Evolutionary conservation across 73 alveolate genomes (phyloP).

Genomic region (Halteria grandinella): DNA sequence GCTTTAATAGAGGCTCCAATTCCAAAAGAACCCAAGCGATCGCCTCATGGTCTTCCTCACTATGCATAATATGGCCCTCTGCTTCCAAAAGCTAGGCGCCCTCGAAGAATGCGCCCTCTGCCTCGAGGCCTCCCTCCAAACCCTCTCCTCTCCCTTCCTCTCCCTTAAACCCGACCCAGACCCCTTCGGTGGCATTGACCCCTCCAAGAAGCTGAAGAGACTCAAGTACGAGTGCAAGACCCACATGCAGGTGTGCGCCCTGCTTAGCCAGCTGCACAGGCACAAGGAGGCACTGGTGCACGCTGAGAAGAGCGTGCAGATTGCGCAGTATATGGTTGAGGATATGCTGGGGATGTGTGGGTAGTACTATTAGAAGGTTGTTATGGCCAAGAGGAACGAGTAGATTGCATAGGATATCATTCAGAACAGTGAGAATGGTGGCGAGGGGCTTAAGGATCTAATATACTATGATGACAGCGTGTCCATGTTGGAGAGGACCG

Average conservation of each 20-base stretch:
- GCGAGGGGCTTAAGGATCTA: conserved; percentile 4
- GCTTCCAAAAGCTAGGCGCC: conserved; percentile 70
- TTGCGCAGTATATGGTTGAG: conserved; percentile 51
- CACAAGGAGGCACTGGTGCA: conserved; percentile 73
- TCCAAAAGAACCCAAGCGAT: conserved; percentile 49
- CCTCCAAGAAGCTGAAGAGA: conserved; percentile 65
- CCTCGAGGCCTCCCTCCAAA: conserved; percentile 66
- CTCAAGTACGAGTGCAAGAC: conserved; percentile 69
- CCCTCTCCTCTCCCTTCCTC: conserved; percentile 46
- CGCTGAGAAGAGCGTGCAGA: conserved; percentile 60
- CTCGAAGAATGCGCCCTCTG: conserved; percentile 68
- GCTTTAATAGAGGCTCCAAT: conserved; percentile 24
- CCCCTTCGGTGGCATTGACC: too few species aligned
- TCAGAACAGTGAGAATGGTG: neutral
- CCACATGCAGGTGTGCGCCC: conserved; percentile 75
- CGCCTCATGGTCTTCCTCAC: conserved; percentile 62
- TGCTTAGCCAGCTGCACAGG: conserved; percentile 63
- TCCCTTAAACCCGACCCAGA: conserved; percentile 45
- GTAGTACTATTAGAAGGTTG: conserved; percentile 19
- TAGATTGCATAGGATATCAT: conserved; percentile 22
- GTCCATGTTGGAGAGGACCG: conserved; percentile 60
- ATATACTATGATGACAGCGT: conserved; percentile 40
- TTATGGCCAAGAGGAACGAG: conserved; percentile 36
- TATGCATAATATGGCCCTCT: conserved; percentile 74
- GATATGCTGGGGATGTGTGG: conserved; percentile 51